phyloP scores from a whole-genome alignment of 495 filamentous ascomycete species.

The Aspergillus avenaceus region DNA sequence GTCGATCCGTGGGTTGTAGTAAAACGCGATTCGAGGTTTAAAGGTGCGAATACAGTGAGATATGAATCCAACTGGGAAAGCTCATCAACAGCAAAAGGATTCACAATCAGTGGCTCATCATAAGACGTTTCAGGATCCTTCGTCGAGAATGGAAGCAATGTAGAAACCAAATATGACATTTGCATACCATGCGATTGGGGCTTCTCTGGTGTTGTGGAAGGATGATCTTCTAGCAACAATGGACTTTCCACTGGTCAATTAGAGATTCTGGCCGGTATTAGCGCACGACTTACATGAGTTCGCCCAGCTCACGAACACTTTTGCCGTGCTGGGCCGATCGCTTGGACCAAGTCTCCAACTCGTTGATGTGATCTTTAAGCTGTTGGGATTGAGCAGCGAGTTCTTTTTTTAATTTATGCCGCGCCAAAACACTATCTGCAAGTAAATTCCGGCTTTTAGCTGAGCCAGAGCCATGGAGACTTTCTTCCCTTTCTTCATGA shows the following conservation, averaged over 20 bases:
- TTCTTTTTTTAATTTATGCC: conserved; percentile 25
- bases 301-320: conserved; percentile 20
- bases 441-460: conserved; percentile 13
- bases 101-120: conserved; percentile 25
- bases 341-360: conserved; percentile 34
- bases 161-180: conserved; percentile 37
- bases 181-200: conserved; percentile 12
- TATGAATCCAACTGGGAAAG: conserved; percentile 27
- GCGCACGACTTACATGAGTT: conserved; percentile 27
- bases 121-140: conserved; percentile 22
- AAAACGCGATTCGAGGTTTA: conserved; percentile 28
- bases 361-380: conserved; percentile 33
- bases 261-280: not conserved
- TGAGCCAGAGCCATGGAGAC: conserved; percentile 1
- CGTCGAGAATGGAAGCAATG: conserved; percentile 37
- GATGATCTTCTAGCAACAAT: conserved; percentile 23
- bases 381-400: conserved; percentile 28
- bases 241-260: conserved; percentile 21
- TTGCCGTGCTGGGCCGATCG: conserved; percentile 9
- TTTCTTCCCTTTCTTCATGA: conserved; percentile 9
- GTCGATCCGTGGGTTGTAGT: conserved; percentile 15
- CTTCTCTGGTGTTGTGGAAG: conserved; percentile 13
- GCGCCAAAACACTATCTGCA: conserved; percentile 24
- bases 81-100: conserved; percentile 35
- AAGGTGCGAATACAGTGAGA: conserved; percentile 34